Base-by-base conservation (phyloP, 805 yeast species). In the Wickerhamomyces mucosus region DNA sequence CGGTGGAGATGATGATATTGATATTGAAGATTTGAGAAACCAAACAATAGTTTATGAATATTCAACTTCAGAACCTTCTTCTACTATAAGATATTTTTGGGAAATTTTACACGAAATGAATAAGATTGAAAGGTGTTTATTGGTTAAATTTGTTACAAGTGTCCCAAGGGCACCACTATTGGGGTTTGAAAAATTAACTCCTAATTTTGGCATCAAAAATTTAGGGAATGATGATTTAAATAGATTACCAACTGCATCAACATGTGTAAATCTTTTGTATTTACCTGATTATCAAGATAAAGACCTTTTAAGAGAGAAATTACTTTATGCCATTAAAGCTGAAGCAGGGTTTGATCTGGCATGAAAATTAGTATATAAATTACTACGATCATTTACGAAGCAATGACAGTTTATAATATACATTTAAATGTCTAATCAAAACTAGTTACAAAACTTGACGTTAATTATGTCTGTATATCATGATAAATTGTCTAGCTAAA, bases 111-210 rank as follows among this genome's bases (percentile, higher is more conserved):
- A 61, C 4, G 95, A 83, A 37, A 70, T 85, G 66, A 51, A 64
- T 2, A 59, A 69, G 3, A 67, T 65, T n/a, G 83, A 85, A 34
- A 64, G 74, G 39, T 63, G 73, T 15, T 69, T 71, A 31, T 68
- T 92, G 34, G 56, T 92, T 18, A 83, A 83, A 50, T 92, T 89
- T 59, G 96, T 84, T 18, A 92, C 97, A 0, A 81, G 96, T 0
- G 94, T 85, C 2, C 78, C 95, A 2, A 69, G 88, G 37, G 95
- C 95, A 0, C 98, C 98, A 1, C 61, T 92, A 25, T 64, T 84
- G 17, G 98, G 98, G 0, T 89, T 92, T 50, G 64, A 69, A 11
- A 72, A 77, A 4, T 61, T 85, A 28, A 60, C 58, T 19, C 98
- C 98, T 0, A 64, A 62, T 33, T 85, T 92, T 55, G 95, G 95